These are phyloP conservation scores for Emericellopsis atlantica DNA, from an alignment of 2,329 filamentous ascomycete genomes.

Conservation along the genomic window DNA sequence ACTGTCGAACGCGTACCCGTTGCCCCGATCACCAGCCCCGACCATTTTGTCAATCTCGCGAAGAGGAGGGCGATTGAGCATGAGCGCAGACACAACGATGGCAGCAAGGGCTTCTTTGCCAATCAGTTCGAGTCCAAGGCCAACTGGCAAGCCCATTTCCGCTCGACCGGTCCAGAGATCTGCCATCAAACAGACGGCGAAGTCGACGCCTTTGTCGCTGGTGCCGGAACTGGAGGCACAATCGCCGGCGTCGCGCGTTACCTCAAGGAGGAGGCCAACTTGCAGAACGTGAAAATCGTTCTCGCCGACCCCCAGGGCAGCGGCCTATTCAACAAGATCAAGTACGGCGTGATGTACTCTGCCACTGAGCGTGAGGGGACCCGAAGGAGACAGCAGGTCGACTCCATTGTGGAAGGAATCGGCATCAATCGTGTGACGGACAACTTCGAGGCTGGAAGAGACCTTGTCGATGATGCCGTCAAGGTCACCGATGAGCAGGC, in stretches of 20 bases:
- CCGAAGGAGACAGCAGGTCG: slow-evolving; percentile 77
- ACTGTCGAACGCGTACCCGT: slow-evolving; percentile 84
- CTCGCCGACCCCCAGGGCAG: slow-evolving; percentile 91
- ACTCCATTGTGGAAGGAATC: slow-evolving; percentile 91
- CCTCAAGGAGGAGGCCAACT: slow-evolving; percentile 55
- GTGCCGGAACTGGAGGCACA: slow-evolving; percentile 89
- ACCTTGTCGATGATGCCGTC: slow-evolving; percentile 82
- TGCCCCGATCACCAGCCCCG: slow-evolving; percentile 83
- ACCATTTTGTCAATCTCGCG: slow-evolving; percentile 91
- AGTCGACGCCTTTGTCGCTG: slow-evolving; percentile 81
- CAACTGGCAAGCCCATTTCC: slow-evolving; percentile 78
- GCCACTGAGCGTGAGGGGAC: slow-evolving; percentile 83
- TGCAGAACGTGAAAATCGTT: slow-evolving; percentile 54
- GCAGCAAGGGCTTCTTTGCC: slow-evolving; percentile 78
- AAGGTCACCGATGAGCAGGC: slow-evolving; percentile 83
- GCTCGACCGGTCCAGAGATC: slow-evolving; percentile 82
- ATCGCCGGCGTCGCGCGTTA: slow-evolving; percentile 76
- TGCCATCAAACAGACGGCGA: slow-evolving; percentile 60
- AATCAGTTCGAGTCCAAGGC: slow-evolving; percentile 90
- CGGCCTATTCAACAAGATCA: slow-evolving; percentile 83
- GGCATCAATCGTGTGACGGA: slow-evolving; percentile 89
- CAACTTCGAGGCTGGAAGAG: slow-evolving; percentile 80
- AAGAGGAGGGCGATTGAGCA: slow-evolving; percentile 65
- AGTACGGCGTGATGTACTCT: slow-evolving; percentile 93
- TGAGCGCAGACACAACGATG: slow-evolving; percentile 38